A percentile compares a stretch with the other conserved stretches of the same genome.
Conservation (phyloP, 805 yeast genomes). For the Candida broadrunensis region DNA sequence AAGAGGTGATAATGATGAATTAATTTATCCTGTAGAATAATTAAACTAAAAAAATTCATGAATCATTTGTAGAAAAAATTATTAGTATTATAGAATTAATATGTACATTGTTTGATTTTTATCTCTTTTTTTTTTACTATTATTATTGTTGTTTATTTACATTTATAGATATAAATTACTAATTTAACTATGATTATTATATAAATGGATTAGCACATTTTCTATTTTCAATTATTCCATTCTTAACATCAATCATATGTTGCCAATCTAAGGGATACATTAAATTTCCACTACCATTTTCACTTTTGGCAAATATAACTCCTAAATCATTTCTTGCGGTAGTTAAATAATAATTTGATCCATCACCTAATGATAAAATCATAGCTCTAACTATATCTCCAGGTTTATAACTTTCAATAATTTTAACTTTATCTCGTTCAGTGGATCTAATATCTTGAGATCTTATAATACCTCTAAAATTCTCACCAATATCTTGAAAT, state of each 20-base stretch:
- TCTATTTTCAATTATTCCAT: constrained; percentile 74
- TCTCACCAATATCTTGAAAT: constrained; percentile 77
- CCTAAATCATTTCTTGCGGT: constrained; percentile 93
- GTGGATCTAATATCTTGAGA: constrained; percentile 88
- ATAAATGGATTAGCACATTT: constrained; percentile 88
- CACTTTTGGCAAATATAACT: constrained; percentile 81
- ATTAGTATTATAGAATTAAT: too few species aligned
- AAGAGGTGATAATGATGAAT: constrained; percentile 43
- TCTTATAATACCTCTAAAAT: constrained; percentile 81
- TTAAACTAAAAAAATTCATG: too few species aligned
- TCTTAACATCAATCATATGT: constrained; percentile 76
- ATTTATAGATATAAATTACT: too few species aligned
- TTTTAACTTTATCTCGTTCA: constrained; percentile 81
- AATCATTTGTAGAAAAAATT: too few species aligned
- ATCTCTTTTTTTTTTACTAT: too few species aligned
- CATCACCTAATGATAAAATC: constrained; percentile 89
- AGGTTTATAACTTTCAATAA: constrained; percentile 77
- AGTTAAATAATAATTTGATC: constrained; percentile 81
- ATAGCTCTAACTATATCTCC: constrained; percentile 89
- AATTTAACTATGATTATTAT: too few species aligned
- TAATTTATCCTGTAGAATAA: constrained; percentile 21
- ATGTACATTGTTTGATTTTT: too few species aligned
- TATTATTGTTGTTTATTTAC: too few species aligned
- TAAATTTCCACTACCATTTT: constrained; percentile 64
- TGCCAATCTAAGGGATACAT: constrained; percentile 96